Evolutionary conservation across 208 protist species (phyloP).

Genomic region (Vickermania ingenoplastis): DNA sequence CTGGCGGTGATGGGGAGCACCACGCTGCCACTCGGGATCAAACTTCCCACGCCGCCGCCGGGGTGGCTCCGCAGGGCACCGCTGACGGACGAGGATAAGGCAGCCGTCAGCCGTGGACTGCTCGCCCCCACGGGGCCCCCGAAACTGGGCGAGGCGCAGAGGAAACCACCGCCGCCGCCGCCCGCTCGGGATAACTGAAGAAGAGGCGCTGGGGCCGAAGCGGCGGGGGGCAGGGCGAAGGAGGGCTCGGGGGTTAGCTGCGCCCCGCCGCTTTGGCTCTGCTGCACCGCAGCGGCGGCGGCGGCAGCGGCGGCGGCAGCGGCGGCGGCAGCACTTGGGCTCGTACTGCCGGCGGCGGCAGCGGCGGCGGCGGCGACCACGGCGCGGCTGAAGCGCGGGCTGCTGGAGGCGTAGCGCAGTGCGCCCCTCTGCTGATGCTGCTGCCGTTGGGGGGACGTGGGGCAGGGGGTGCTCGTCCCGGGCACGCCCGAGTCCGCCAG

Average conservation of each 20-base stretch:
- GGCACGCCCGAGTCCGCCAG: no score
- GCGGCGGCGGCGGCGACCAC: neutral
- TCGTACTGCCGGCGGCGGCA: neutral
- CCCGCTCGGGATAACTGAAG: no score
- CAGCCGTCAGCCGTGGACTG: neutral
- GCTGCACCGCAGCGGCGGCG: neutral
- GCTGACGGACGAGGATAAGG: neutral
- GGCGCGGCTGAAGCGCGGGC: neutral
- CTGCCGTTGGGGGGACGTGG: no score
- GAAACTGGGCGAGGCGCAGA: neutral
- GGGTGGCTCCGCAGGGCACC: no score
- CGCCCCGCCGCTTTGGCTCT: neutral
- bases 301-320: neutral
- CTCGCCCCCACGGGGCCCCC: neutral
- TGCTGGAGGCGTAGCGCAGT: neutral
- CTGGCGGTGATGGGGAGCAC: neutral
- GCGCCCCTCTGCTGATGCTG: no score
- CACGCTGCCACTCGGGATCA: no score
- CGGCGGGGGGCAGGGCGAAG: neutral
- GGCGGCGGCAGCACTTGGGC: neutral
- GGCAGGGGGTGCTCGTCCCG: no score
- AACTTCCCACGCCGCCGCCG: no score
- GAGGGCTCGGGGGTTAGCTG: neutral
- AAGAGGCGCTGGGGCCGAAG: no score
- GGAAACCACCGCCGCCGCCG: neutral